Evolutionary conservation across 176 grass and related monocot species (phyloP), one percentile per base, ranked within the genome.

Genomic region (Pontederia paniculata): DNA sequence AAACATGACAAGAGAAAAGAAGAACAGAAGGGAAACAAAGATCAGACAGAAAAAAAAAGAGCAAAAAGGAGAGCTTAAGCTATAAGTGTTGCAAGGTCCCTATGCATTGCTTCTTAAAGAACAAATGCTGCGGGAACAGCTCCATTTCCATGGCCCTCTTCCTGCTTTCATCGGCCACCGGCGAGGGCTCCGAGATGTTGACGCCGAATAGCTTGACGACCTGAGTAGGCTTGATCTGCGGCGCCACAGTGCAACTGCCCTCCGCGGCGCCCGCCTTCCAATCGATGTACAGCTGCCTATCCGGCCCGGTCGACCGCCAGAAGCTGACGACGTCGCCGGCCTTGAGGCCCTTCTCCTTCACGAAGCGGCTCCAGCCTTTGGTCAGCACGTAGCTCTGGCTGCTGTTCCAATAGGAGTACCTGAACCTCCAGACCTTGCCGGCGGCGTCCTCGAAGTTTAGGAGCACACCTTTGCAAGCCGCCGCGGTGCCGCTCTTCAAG

Each of bases 361-460:
- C 89, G 66, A 95, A 95, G 44, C 82, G 85, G 78, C 85, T 96
- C 90, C 90, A 96, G 0, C 90, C 90, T 37, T 96, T 96, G 66
- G 90, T 96, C 79, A 96, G 83, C 43, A 96, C 90, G 77, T 96
- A 96, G 74, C 85, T 96, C 67, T 96, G 90, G 79, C 85, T 96
- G 82, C 82, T 96, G 64, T 89, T 89, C 90, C 90, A 96, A 76
- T 96, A 96, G 5, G 85, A 96, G 82, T 96, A 96, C 42, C 90
- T 76, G 41, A 62, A 62, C 58, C 58, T 62, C 58, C 58, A 46
- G 0, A 62, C 42, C 9, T 45, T 62, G 42, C 58, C 58, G 11
- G 17, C 9, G n/a, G 10, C 42, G 42, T 62, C 58, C 58, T 62
- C 58, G 10, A 45, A 44, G 58, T 62, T 62, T 17, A 46, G 42